Evolutionary conservation across 768 basidiomycete genomes (phyloP).

Genomic region (Calvatia gigantea): DNA sequence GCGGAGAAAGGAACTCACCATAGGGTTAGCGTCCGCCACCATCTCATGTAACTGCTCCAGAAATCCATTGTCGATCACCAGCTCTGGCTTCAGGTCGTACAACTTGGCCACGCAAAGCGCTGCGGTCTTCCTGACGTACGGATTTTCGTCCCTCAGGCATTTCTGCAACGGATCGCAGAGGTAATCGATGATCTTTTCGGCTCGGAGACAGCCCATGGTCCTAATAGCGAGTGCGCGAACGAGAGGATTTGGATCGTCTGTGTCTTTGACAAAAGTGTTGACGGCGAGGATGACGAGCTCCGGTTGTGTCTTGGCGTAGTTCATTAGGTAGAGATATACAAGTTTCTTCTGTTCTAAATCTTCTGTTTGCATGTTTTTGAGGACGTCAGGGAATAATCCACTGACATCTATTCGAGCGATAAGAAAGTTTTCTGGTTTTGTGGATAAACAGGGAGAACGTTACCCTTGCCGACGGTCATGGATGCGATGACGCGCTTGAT

Average conservation of each 20-base stretch:
- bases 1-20: conserved; percentile 50
- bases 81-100: conserved; percentile 94
- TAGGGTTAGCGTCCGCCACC: conserved; percentile 94
- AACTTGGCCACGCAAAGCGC: conserved; percentile 96
- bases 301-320: conserved; percentile 98
- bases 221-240: conserved; percentile 95
- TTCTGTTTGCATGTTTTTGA: conserved; percentile 99
- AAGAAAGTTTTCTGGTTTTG: conserved; percentile 1
- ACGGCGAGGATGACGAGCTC: conserved; percentile 99
- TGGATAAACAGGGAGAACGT: conserved; percentile 1
- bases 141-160: conserved; percentile 91
- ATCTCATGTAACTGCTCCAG: conserved; percentile 85
- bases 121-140: conserved; percentile 97
- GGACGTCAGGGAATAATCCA: conserved; percentile 95
- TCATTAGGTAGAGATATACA: conserved; percentile 99
- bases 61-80: conserved; percentile 95
- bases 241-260: conserved; percentile 94
- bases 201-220: conserved; percentile 95
- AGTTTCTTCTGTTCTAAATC: conserved; percentile 99
- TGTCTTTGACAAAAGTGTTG: conserved; percentile 98
- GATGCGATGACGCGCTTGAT: conserved; percentile 97
- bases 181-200: conserved; percentile 99
- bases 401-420: conserved; percentile 68
- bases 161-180: conserved; percentile 93
- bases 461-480: conserved; percentile 99